phyloP scores from a whole-genome alignment of 352 stramenopile species.

The Globisporangium cylindrosporum region DNA sequence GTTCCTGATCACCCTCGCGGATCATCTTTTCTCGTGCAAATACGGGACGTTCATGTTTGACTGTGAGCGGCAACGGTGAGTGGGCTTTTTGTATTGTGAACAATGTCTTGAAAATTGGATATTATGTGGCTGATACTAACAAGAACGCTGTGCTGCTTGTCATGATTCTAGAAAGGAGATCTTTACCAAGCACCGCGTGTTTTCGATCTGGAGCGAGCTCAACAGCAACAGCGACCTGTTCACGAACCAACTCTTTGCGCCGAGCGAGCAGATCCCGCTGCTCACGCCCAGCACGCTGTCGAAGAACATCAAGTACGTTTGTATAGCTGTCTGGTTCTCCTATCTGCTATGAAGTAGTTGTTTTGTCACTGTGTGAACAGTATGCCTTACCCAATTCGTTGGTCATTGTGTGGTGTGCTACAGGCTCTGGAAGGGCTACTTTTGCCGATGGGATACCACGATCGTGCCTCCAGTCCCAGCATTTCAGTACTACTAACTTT shows the following conservation, averaged over 20 bases:
- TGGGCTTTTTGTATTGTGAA: not conserved
- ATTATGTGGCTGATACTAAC: not conserved
- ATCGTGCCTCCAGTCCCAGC: constrained; percentile 64
- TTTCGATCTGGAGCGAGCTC: constrained; percentile 81
- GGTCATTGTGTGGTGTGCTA: not conserved
- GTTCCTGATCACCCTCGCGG: constrained; percentile 91
- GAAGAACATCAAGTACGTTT: constrained; percentile 85
- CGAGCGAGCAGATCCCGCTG: constrained; percentile 35
- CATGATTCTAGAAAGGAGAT: constrained; percentile 58
- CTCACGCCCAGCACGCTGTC: constrained; percentile 74
- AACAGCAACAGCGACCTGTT: constrained; percentile 70
- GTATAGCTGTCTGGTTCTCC: not conserved
- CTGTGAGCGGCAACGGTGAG: constrained; percentile 86
- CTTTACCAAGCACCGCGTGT: constrained; percentile 71
- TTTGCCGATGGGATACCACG: constrained; percentile 82
- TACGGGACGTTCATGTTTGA: constrained; percentile 99
- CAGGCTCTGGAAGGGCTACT: constrained; percentile 85
- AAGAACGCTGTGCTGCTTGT: not conserved
- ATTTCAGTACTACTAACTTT: constrained; percentile 63
- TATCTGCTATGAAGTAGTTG: not conserved
- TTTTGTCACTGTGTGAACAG: not conserved
- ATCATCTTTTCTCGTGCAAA: constrained; percentile 96
- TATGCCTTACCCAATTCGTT: not conserved
- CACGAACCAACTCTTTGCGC: constrained; percentile 63
- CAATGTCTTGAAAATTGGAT: not conserved